Evolutionary conservation across 2,329 filamentous ascomycete species (phyloP).

Genomic region (Ascochyta viciae-villosae): DNA sequence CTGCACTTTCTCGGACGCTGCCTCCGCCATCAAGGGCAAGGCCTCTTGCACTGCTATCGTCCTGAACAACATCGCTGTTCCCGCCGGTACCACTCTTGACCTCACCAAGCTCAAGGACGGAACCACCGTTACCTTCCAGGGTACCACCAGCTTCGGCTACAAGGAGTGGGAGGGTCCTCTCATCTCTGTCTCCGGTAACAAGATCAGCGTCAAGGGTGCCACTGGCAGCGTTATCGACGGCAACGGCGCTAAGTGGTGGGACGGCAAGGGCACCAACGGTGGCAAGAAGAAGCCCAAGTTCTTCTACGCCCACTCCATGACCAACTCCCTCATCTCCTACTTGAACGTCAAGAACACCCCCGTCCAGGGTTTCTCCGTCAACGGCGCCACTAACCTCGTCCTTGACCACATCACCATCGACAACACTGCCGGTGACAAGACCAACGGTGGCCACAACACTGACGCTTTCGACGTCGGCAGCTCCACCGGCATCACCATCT

Average conservation of each 20-base stretch:
- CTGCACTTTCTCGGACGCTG: constrained; percentile 64
- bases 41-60: constrained; percentile 62
- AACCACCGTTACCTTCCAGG: constrained; percentile 67
- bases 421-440: constrained; percentile 61
- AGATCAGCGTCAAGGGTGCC: constrained; percentile 66
- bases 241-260: constrained; percentile 61
- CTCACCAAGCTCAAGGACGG: constrained; percentile 60
- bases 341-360: constrained; percentile 63
- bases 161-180: constrained; percentile 71
- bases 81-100: constrained; percentile 65
- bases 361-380: constrained; percentile 60
- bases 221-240: constrained; percentile 64
- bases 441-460: constrained; percentile 57
- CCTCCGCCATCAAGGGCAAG: constrained; percentile 58
- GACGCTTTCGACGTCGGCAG: constrained; percentile 65
- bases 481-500: constrained; percentile 58
- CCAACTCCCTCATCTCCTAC: constrained; percentile 57
- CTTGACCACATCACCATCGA: constrained; percentile 63
- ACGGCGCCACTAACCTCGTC: constrained; percentile 53
- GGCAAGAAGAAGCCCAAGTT: constrained; percentile 60
- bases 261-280: constrained; percentile 55
- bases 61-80: constrained; percentile 62
- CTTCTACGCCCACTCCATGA: constrained; percentile 64
- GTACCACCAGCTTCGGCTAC: constrained; percentile 72
- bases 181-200: constrained; percentile 64